Base-by-base conservation (phyloP, 73 alveolate genomes). In the Blepharisma japonicum region DNA sequence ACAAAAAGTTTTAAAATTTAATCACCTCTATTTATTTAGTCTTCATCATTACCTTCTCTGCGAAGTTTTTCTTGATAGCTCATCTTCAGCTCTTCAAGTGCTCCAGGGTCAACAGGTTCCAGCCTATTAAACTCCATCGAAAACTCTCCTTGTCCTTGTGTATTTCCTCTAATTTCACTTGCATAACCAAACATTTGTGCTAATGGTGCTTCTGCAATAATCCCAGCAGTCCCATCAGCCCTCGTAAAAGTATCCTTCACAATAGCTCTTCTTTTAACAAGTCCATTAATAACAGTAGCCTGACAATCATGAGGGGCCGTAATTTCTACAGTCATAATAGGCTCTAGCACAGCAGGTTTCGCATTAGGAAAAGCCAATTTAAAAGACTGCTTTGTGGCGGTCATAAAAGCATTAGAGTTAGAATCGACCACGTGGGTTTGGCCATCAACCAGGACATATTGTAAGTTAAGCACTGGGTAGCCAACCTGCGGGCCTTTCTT, bases 81-180 rank as follows among this genome's bases (percentile, higher is more conserved):
- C 42, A 32, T 32, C 42, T 32, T 32, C 42, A 32, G 42, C 42
- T 32, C 42, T 32, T 32, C 42, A 32, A 32, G 42, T 3, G 42
- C 42, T 32, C 42, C 42, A 32, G 42, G 42, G 14, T 61, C 74
- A 8, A 61, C 74, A 14, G 74, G 74, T 61, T 61, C 74, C 48
- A 61, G 14, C 48, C 74, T 61, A 5, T 5, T 61, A 61, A 61
- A 94, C 87, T 94, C 99, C 94, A 94, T 86, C 45, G 97, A 90
- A 85, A 93, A 94, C 82, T 94, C 99, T 8, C 99, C 99, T 82
- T 91, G 90, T 49, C 99, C 99, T 76, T 91, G 96, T 7, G 99
- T 94, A 42, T 79, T 82, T 2, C 97, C 94, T 81, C 99, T 90
- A 48, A 94, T 80, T 81, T 94, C 99, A 21, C 98, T 90, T 7